Percentiles rank a stretch among this genome's conserved stretches.
phyloP scores from a whole-genome alignment of 768 basidiomycete genomes.

The Strobilomyces confusus region DNA sequence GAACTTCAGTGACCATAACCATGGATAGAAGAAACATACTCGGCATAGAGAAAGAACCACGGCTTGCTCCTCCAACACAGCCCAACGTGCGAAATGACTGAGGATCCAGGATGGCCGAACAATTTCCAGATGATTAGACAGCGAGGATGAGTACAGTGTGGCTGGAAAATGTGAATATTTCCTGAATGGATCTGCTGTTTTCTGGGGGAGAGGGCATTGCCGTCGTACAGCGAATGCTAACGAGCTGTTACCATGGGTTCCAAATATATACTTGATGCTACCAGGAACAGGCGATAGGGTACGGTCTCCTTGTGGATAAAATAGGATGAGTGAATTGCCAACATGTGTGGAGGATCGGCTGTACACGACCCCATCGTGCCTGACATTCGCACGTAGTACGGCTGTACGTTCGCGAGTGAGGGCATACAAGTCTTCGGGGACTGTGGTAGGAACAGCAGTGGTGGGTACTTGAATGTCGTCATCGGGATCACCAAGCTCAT shows the following conservation, averaged over 20 bases:
- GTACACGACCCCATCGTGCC: conserved; percentile 2
- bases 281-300: conserved; percentile 6
- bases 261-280: conserved; percentile 16
- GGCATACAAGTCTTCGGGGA: too few species aligned
- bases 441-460: too few species aligned
- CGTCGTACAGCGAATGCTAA: conserved; percentile 3
- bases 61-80: neutral
- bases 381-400: too few species aligned
- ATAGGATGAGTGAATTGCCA: conserved; percentile 13
- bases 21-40: neutral
- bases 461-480: too few species aligned
- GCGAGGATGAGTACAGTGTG: neutral
- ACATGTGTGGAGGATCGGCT: conserved; percentile 8
- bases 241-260: neutral
- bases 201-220: neutral
- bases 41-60: neutral
- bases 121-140: neutral
- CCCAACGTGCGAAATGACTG: neutral
- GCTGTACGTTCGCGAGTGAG: too few species aligned
- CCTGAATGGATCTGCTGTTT: neutral
- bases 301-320: conserved; percentile 3
- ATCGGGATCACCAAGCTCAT: too few species aligned
- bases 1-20: too few species aligned
- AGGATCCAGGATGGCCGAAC: neutral
- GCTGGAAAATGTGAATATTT: neutral